Evolutionary conservation across 306 rosid species (phyloP).

Genomic region (Crataegus laevigata): DNA sequence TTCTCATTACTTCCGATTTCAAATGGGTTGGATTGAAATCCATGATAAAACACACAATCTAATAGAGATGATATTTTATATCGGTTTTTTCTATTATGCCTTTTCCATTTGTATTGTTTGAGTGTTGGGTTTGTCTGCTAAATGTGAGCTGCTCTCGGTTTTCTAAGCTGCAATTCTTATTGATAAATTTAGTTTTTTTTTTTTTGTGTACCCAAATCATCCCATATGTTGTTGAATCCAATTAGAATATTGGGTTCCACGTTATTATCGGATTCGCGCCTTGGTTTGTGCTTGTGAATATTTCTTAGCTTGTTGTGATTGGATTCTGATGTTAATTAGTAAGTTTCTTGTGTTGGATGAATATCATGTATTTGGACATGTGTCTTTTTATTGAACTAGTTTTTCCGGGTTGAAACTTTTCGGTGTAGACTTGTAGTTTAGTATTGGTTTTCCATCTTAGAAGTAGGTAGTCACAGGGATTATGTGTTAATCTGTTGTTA

Average conservation of each 20-base stretch:
- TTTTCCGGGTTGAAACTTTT: not conserved
- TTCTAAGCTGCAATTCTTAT: not conserved
- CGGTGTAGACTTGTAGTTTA: not conserved
- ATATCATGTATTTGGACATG: not conserved
- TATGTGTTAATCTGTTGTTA: not conserved
- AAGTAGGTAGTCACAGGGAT: not conserved
- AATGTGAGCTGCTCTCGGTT: conserved; percentile 7
- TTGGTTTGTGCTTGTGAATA: not conserved
- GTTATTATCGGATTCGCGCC: not conserved
- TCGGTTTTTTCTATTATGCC: not conserved
- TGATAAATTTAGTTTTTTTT: not conserved
- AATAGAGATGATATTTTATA: not conserved
- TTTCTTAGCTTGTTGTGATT: not conserved
- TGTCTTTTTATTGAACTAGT: not conserved
- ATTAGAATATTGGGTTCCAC: not conserved
- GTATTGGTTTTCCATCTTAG: not conserved
- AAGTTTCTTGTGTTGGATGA: not conserved
- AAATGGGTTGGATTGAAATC: conserved; percentile 1
- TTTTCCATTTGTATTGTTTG: not conserved
- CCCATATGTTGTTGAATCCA: conserved; percentile 1
- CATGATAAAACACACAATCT: not conserved
- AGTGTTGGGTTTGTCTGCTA: not conserved
- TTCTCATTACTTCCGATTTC: not conserved
- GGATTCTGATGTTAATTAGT: not conserved
- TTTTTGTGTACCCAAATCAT: not conserved